These are phyloP conservation scores for Ceratocystis variospora DNA, from an alignment of 2,329 filamentous ascomycete species.

Conservation along the genomic window DNA sequence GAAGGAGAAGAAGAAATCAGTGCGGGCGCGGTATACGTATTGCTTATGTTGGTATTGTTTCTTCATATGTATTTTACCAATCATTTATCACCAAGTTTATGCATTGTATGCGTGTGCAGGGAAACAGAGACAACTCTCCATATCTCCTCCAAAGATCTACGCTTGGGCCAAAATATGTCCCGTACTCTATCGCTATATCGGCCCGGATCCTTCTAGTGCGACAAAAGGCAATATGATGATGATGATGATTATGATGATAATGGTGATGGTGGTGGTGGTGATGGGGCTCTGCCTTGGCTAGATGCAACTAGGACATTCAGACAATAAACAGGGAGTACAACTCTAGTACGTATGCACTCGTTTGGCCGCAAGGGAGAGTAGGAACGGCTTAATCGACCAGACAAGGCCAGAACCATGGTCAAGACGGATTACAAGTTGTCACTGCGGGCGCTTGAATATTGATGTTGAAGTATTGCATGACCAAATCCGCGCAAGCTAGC, in stretches of 20 bases:
- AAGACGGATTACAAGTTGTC: background rate
- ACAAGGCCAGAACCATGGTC: background rate
- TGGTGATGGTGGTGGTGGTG: background rate
- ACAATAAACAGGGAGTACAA: background rate
- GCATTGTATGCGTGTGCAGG: background rate
- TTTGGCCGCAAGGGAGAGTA: background rate
- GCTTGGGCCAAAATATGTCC: background rate
- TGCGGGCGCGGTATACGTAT: background rate
- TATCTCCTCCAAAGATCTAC: background rate
- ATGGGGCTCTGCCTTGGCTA: background rate
- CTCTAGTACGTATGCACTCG: background rate
- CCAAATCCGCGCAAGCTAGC: background rate
- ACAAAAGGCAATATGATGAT: background rate
- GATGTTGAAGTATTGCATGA: background rate
- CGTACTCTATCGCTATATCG: slow-evolving; percentile 3
- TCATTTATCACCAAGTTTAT: background rate
- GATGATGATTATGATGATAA: background rate
- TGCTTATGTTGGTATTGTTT: background rate
- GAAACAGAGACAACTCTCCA: background rate
- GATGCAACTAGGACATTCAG: background rate
- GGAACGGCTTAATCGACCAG: background rate
- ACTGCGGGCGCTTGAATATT: background rate
- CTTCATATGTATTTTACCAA: background rate
- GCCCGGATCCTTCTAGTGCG: slow-evolving; percentile 8
- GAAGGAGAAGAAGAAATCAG: background rate